Conservation (phyloP, 257 asterid species). For the Solanum bulbocastanum region DNA sequence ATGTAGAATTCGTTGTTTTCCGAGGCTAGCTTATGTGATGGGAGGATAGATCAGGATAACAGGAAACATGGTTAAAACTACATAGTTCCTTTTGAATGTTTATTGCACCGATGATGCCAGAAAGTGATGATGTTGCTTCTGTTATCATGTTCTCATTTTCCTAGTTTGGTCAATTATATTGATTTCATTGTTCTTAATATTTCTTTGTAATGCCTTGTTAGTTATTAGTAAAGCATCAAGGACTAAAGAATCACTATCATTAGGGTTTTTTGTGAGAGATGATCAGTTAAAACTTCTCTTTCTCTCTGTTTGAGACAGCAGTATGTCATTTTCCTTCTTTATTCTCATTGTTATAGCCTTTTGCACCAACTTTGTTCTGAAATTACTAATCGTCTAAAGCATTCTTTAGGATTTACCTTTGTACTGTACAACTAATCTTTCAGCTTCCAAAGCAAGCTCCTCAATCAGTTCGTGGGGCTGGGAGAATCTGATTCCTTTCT, state of each 20-base stretch:
- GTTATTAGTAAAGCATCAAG: not conserved
- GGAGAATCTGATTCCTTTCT: not conserved
- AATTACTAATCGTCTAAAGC: not conserved
- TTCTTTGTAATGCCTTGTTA: not conserved
- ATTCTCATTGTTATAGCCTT: not conserved
- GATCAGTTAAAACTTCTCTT: not conserved
- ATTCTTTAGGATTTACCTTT: not conserved
- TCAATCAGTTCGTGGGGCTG: not conserved
- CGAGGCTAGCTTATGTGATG: not conserved
- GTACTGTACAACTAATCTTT: not conserved
- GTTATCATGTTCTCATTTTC: not conserved
- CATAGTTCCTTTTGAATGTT: not conserved
- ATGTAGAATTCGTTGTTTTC: not conserved
- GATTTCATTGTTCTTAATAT: not conserved
- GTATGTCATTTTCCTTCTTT: not conserved
- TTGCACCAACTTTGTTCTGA: not conserved
- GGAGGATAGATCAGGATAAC: not conserved
- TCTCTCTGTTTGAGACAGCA: not conserved
- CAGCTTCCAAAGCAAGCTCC: not conserved
- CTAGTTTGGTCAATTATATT: not conserved
- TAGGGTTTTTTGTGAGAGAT: not conserved
- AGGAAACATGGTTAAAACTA: not conserved
- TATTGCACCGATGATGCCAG: not conserved
- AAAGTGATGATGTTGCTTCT: not conserved
- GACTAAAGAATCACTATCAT: not conserved